Conservation (phyloP, 179 eudicot genomes). For the Beta macrorhiza region DNA sequence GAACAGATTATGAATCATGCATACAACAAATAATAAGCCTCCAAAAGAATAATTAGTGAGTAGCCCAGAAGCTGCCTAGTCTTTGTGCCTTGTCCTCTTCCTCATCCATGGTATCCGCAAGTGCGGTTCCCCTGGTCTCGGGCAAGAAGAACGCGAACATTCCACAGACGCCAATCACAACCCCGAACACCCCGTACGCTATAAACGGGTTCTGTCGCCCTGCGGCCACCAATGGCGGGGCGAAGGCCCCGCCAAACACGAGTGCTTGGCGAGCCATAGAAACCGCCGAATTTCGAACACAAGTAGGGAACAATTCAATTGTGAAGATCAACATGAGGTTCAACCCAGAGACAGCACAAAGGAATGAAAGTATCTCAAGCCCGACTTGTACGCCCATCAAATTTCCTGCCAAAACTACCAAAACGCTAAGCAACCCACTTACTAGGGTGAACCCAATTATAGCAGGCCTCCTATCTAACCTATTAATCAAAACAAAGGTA, state of each 20-base stretch:
- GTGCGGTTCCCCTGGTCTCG: constrained; percentile 48
- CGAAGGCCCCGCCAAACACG: constrained; percentile 50
- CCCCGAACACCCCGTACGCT: constrained; percentile 59
- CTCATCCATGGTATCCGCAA: constrained; percentile 61
- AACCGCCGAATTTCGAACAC: constrained; percentile 66
- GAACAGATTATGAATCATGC: background rate
- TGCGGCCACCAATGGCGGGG: constrained; percentile 53
- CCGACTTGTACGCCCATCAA: constrained; percentile 36
- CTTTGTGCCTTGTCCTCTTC: constrained; percentile 45
- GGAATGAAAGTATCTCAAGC: constrained; percentile 48
- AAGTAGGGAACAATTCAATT: constrained; percentile 63
- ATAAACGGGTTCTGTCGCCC: constrained; percentile 36
- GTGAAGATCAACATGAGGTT: constrained; percentile 53
- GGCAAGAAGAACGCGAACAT: constrained; percentile 50
- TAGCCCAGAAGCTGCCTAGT: constrained; percentile 19
- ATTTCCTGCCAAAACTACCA: constrained; percentile 35
- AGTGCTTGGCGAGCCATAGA: constrained; percentile 64
- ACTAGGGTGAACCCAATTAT: constrained; percentile 35
- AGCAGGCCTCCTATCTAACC: constrained; percentile 35
- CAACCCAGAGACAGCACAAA: constrained; percentile 46
- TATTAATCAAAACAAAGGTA: constrained; percentile 44
- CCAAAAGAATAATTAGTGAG: background rate
- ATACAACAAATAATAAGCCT: background rate
- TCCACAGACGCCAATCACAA: constrained; percentile 43
- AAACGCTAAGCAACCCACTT: constrained; percentile 45